These are phyloP conservation scores for Arthrinium phaeospermum DNA, from an alignment of 2,329 filamentous ascomycete genomes.

Conservation along the genomic window DNA sequence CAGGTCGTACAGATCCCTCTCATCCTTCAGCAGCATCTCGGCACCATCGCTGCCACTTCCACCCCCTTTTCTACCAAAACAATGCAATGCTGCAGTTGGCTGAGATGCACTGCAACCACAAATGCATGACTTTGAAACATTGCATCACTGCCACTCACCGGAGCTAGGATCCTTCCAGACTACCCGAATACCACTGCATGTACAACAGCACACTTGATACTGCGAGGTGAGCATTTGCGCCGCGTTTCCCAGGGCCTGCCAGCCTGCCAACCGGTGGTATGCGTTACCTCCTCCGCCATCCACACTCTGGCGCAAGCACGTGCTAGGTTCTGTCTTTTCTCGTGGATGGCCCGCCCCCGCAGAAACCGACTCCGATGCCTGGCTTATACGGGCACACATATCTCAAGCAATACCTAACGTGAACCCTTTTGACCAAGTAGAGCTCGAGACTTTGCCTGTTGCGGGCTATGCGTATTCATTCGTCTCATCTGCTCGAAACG, in stretches of 20 bases:
- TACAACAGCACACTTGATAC: neutral
- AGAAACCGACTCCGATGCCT: neutral
- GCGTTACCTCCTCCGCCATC: neutral
- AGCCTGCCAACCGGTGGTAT: neutral
- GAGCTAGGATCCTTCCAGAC: constrained; percentile 10
- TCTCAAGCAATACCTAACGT: neutral
- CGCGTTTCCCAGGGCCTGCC: neutral
- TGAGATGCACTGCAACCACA: constrained; percentile 12
- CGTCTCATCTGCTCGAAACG: neutral
- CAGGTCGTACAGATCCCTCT: constrained; percentile 10
- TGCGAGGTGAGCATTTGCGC: neutral
- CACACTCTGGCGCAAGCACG: neutral
- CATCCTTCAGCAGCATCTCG: constrained; percentile 6
- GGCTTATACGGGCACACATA: neutral
- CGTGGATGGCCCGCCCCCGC: neutral
- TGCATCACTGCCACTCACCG: constrained; percentile 12
- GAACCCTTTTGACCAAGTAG: neutral
- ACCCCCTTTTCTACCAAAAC: constrained; percentile 1
- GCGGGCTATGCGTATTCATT: neutral
- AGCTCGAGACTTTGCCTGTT: neutral
- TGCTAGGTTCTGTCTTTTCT: neutral
- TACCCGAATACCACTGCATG: constrained; percentile 11
- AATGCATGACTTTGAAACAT: constrained; percentile 15
- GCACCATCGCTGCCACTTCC: neutral
- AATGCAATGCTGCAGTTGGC: constrained; percentile 15